Conservation (phyloP, 192 early-diverging fungal species). For the Coemansia aciculifera region DNA sequence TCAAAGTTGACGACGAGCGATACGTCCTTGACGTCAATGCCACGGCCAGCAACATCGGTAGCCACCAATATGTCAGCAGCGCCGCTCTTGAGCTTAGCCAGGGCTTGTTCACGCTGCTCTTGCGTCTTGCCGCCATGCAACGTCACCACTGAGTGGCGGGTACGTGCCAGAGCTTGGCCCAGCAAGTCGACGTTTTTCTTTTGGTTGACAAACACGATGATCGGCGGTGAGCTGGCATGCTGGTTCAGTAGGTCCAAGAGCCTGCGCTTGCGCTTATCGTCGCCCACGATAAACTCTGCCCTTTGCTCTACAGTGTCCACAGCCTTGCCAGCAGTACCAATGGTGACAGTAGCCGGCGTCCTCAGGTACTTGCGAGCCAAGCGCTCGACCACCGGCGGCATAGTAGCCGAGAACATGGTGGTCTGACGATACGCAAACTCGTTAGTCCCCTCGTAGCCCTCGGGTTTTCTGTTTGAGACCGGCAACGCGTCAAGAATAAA, state of each 20-base stretch:
- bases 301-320: constrained; percentile 95
- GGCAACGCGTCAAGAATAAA: constrained; percentile 94
- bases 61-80: constrained; percentile 88
- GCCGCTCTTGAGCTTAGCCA: constrained; percentile 80
- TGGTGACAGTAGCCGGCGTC: constrained; percentile 89
- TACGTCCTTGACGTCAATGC: constrained; percentile 98
- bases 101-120: constrained; percentile 90
- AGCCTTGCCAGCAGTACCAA: constrained; percentile 95
- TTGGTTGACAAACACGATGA: constrained; percentile 98
- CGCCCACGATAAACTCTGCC: constrained; percentile 88
- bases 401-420: constrained; percentile 99
- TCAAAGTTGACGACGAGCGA: constrained; percentile 96
- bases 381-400: constrained; percentile 93
- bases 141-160: constrained; percentile 61
- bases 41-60: constrained; percentile 98
- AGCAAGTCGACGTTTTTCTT: constrained; percentile 90
- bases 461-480: constrained; percentile 86
- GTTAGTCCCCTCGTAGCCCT: constrained; percentile 60
- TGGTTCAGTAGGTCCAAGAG: constrained; percentile 74
- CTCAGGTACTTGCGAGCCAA: constrained; percentile 92
- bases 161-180: constrained; percentile 61
- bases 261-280: constrained; percentile 73
- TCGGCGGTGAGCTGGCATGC: constrained; percentile 67
- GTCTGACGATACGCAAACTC: constrained; percentile 79
- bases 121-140: constrained; percentile 97